Evolutionary conservation across 139 green algal genomes (phyloP), one percentile per base, ranked within the genome.

Genomic region (Chlamydomonas schloesseri): DNA sequence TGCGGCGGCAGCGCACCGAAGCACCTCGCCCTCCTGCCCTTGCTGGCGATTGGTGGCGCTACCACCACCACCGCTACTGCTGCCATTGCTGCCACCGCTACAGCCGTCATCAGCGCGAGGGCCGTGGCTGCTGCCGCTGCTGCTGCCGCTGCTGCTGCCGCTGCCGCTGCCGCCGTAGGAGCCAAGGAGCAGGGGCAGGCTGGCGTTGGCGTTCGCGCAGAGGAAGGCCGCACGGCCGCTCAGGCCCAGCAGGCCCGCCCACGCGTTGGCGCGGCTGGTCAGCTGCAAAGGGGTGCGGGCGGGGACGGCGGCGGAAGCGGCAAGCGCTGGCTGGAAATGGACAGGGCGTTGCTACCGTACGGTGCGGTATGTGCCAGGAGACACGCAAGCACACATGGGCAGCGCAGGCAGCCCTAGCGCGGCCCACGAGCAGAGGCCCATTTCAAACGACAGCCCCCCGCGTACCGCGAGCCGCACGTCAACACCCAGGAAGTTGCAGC

Each of bases 141-240:
- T 29, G 1, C 67, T 26, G 17, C 67, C 26, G 24, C 31, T 24
- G 1, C 67, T 26, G 15, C 31, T 14, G 11, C 31, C 26, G 17
- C 67, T 47, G 31, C 67, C 34, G 36, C 34, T n/a, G 20, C 46
- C 42, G 60, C 58, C 75, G 57, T 71, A 71, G 13, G 58, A 71
- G 3, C 34, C 75, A 34, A 82, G 58, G 58, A 82, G 58, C 23
- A 23, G 58, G 26, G 26, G 53, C n/a, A 82, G 57, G 37, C 75
- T 72, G 75, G 75, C 75, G 23, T 82, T 82, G 21, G 75, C 75
- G 21, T 82, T 82, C 34, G 75, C 75, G 57, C 58, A 71, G 18
- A 82, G 75, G 75, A 82, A 82, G 26, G 75, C 57, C 1, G 34
- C 57, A 0, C 60, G 57, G 58, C 26, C 0, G 34, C 37, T 24